Evolutionary conservation across 345 rosid genomes (phyloP).

Genomic region (Citrus trifoliata): DNA sequence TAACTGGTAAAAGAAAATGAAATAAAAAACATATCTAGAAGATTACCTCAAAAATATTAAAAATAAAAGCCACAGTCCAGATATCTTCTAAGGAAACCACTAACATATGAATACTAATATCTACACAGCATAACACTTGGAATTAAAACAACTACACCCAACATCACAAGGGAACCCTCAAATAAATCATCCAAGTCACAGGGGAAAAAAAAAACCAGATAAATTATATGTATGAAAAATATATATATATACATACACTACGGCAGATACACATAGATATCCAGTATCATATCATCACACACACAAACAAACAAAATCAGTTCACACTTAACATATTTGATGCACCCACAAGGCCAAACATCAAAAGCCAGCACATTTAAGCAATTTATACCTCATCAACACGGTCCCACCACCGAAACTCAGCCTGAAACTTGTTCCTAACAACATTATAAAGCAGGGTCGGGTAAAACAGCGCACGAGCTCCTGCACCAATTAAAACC

Average conservation of each 20-base stretch:
- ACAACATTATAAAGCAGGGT: conserved; percentile 88
- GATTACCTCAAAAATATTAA: not conserved
- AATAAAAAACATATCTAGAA: not conserved
- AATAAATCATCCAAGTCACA: not conserved
- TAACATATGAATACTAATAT: not conserved
- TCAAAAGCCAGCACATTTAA: not conserved
- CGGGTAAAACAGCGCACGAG: conserved; percentile 90
- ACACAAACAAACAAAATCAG: not conserved
- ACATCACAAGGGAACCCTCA: too few species aligned
- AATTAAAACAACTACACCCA: not conserved
- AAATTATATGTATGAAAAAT: not conserved
- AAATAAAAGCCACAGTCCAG: not conserved
- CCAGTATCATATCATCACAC: not conserved
- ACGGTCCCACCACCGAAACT: conserved; percentile 98
- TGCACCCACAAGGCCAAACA: not conserved
- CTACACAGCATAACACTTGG: not conserved
- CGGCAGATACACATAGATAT: not conserved
- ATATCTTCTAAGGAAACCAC: not conserved
- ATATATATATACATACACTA: too few species aligned
- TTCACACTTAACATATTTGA: not conserved
- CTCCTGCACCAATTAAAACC: conserved; percentile 86
- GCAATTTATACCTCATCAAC: conserved; percentile 63
- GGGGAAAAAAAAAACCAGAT: not conserved
- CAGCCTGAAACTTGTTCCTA: conserved; percentile 82
- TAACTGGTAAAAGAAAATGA: not conserved